A percentile compares a stretch with the other conserved stretches of the same genome.
Evolutionary conservation across 441 rosid genomes (phyloP).

Genomic region (Erodium moschatum): DNA sequence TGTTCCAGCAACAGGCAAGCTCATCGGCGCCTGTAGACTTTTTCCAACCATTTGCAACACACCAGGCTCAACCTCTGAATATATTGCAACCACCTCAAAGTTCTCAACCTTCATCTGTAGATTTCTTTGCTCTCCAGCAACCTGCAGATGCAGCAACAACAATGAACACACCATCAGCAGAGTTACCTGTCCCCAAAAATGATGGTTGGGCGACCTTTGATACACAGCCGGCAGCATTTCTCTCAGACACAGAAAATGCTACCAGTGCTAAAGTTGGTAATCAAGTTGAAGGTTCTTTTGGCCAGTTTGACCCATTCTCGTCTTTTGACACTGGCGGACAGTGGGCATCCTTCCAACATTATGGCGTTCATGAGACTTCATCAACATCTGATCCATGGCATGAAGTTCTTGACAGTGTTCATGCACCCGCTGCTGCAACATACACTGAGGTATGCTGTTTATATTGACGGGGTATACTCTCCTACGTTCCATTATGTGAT

Average conservation of each 20-base stretch:
- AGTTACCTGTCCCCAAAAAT: conserved; percentile 31
- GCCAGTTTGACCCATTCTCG: conserved; percentile 35
- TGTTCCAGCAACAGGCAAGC: conserved; percentile 49
- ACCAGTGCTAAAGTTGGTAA: conserved; percentile 26
- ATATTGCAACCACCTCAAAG: conserved; percentile 36
- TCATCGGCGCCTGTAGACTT: conserved; percentile 35
- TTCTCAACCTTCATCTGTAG: conserved; percentile 34
- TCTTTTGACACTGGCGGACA: conserved; percentile 34
- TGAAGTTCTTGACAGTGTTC: conserved; percentile 30
- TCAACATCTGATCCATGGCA: conserved; percentile 43
- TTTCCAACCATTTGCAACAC: conserved; percentile 21
- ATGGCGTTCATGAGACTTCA: conserved; percentile 32
- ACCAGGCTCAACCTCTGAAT: conserved; percentile 30
- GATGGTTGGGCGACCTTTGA: conserved; percentile 95
- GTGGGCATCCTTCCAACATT: conserved; percentile 46
- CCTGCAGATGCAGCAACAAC: conserved; percentile 28
- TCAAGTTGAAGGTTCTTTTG: conserved; percentile 23
- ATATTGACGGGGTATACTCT: not conserved
- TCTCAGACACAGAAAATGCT: conserved; percentile 26
- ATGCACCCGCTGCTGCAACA: conserved; percentile 24
- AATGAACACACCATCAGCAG: conserved; percentile 20
- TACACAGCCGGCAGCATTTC: conserved; percentile 32
- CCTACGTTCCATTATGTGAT: not conserved
- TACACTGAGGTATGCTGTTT: conserved; percentile 42
- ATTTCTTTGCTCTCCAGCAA: conserved; percentile 35